Evolutionary conservation across 371 early-diverging fungal genomes (phyloP).

Genomic region (Thermomucor indicae-seudaticae): DNA sequence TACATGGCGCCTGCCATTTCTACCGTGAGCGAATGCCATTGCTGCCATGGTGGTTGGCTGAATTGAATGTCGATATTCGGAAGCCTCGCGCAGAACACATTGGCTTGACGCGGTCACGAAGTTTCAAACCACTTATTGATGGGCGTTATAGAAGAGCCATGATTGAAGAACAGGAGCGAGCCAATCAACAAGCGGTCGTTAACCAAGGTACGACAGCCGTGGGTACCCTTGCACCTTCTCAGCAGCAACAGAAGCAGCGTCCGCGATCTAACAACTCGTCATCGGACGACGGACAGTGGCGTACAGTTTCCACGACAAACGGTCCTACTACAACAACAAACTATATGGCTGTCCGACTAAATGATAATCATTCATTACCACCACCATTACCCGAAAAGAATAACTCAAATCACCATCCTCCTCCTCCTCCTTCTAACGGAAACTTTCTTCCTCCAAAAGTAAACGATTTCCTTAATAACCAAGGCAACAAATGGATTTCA

Average conservation of each 20-base stretch:
- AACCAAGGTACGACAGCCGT: neutral
- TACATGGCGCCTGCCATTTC: conserved; percentile 79
- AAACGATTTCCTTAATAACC: neutral
- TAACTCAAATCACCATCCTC: too few species aligned
- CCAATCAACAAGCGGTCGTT: conserved; percentile 16
- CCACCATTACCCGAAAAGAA: too few species aligned
- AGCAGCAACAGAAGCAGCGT: neutral
- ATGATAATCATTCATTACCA: too few species aligned
- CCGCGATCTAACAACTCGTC: too few species aligned
- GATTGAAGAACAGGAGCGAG: conserved; percentile 25
- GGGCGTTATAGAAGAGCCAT: conserved; percentile 29
- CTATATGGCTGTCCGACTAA: too few species aligned
- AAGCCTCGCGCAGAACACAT: conserved; percentile 28
- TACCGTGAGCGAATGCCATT: conserved; percentile 19
- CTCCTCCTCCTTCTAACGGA: neutral
- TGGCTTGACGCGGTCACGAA: conserved; percentile 23
- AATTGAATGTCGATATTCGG: conserved; percentile 44
- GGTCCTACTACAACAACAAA: too few species aligned
- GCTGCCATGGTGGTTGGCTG: conserved; percentile 34
- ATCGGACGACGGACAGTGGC: too few species aligned
- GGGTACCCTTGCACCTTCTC: neutral
- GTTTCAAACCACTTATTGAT: conserved; percentile 35
- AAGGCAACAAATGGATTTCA: neutral
- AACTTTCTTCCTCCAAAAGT: neutral
- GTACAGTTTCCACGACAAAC: too few species aligned